phyloP scores from a whole-genome alignment of 73 alveolate species.

The Effrenium voratum region DNA sequence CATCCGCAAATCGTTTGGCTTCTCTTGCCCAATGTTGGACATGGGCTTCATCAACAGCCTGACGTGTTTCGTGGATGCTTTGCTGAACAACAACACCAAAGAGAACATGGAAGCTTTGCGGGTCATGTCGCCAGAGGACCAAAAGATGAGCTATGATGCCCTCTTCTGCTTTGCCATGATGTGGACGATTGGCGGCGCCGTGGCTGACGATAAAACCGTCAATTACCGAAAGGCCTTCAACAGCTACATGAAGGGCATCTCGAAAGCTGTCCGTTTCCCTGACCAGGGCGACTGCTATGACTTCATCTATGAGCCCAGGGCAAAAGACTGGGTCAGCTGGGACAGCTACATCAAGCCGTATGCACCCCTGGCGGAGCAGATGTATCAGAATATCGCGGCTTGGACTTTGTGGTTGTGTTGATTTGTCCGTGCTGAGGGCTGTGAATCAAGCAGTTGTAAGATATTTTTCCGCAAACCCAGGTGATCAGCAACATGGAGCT shows the following conservation, averaged over 20 bases:
- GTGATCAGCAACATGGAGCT: slow-evolving; percentile 97
- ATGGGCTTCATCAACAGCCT: slow-evolving; percentile 83
- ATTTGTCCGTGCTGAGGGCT: background rate
- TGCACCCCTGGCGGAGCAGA: slow-evolving; percentile 97
- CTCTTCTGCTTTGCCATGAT: slow-evolving; percentile 98
- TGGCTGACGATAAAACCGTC: slow-evolving; percentile 96
- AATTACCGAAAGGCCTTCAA: slow-evolving; percentile 97
- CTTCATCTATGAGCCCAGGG: slow-evolving; percentile 97
- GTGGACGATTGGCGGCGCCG: slow-evolving; percentile 99
- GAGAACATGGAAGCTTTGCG: slow-evolving; percentile 93
- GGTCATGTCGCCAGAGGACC: slow-evolving; percentile 66
- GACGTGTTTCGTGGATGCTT: slow-evolving; percentile 87
- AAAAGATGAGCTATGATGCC: slow-evolving; percentile 97
- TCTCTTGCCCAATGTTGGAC: slow-evolving; percentile 86
- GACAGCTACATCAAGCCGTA: slow-evolving; percentile 96
- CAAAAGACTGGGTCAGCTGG: slow-evolving; percentile 99
- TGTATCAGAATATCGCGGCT: slow-evolving; percentile 98
- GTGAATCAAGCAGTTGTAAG: background rate
- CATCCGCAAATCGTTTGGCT: slow-evolving; percentile 57
- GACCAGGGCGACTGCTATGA: slow-evolving; percentile 98
- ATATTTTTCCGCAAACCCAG: background rate
- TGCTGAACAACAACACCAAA: slow-evolving; percentile 90
- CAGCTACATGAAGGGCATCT: slow-evolving; percentile 96
- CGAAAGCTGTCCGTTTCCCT: slow-evolving; percentile 97
- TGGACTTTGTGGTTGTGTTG: background rate